Conservation (phyloP, 1,284 basidiomycete genomes). For the Porogramme epimiltina region DNA sequence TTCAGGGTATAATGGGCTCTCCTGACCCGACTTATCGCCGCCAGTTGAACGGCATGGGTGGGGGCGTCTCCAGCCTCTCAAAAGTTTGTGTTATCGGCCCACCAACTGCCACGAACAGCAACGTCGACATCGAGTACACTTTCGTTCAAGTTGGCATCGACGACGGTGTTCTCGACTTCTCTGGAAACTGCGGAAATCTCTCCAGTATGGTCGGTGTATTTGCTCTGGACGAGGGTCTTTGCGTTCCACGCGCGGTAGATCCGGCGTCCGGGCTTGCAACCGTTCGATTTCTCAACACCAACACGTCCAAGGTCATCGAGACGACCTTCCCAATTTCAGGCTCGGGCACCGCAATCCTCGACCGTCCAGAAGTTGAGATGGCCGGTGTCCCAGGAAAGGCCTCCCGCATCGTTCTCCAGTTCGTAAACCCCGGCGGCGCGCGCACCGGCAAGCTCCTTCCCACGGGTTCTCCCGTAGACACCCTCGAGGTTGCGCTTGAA, state of each 20-base stretch:
- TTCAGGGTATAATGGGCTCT: conserved; percentile 82
- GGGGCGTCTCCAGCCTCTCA: conserved; percentile 77
- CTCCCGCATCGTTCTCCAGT: conserved; percentile 67
- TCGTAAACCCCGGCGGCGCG: conserved; percentile 66
- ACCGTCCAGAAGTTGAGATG: conserved; percentile 48
- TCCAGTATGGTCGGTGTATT: conserved; percentile 69
- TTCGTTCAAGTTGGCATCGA: conserved; percentile 60
- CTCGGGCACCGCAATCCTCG: conserved; percentile 31
- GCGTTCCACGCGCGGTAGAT: conserved; percentile 30
- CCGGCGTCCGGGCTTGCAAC: conserved; percentile 33
- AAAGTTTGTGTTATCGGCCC: conserved; percentile 76
- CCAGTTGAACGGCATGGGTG: conserved; percentile 85
- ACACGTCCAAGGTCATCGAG: conserved; percentile 67
- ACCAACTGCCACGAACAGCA: conserved; percentile 43
- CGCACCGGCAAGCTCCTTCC: conserved; percentile 73
- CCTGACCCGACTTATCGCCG: conserved; percentile 74
- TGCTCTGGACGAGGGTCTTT: conserved; percentile 63
- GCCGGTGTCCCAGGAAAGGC: conserved; percentile 70
- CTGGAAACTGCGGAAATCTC: conserved; percentile 73
- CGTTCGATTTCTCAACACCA: conserved; percentile 65
- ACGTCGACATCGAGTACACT: conserved; percentile 64
- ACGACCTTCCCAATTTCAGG: conserved; percentile 59
- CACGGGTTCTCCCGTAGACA: conserved; percentile 52
- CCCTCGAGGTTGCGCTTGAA: conserved; percentile 35
- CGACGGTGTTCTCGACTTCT: conserved; percentile 59